A percentile compares a stretch with the other conserved stretches of the same genome.
phyloP scores from a whole-genome alignment of 2,329 filamentous ascomycete genomes.

The Ophiostoma perfectum region DNA sequence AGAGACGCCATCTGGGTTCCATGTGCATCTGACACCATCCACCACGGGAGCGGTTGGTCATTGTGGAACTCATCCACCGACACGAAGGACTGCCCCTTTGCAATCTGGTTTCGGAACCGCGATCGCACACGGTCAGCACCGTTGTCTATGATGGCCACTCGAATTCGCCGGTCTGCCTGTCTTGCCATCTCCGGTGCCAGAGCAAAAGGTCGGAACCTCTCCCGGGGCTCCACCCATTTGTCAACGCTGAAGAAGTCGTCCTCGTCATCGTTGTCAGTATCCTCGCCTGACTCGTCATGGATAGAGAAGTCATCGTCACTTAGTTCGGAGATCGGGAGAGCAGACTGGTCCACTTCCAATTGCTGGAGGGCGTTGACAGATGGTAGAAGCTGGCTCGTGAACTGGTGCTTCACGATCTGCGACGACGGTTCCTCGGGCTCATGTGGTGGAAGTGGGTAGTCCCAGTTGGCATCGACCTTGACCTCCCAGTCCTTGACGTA shows the following conservation, averaged over 20 bases:
- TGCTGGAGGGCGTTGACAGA: neutral
- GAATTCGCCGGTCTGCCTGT: neutral
- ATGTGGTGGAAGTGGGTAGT: slow-evolving; percentile 3
- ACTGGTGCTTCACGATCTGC: slow-evolving; percentile 8
- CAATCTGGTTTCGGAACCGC: slow-evolving; percentile 11
- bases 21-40: slow-evolving; percentile 20
- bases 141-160: slow-evolving; percentile 22
- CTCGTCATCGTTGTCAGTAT: neutral
- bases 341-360: neutral
- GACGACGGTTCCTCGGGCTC: neutral
- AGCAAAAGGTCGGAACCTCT: neutral
- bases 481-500: neutral
- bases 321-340: neutral
- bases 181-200: neutral
- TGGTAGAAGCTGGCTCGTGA: neutral
- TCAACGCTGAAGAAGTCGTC: neutral
- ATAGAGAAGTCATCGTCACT: neutral
- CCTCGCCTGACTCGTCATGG: neutral
- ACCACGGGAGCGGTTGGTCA: slow-evolving; percentile 19
- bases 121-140: slow-evolving; percentile 16
- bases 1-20: slow-evolving; percentile 24
- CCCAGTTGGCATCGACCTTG: neutral
- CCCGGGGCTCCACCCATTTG: neutral
- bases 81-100: slow-evolving; percentile 16
- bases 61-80: neutral